Evolutionary conservation across 2,329 filamentous ascomycete species (phyloP).

Genomic region (Rosellinia necatrix): DNA sequence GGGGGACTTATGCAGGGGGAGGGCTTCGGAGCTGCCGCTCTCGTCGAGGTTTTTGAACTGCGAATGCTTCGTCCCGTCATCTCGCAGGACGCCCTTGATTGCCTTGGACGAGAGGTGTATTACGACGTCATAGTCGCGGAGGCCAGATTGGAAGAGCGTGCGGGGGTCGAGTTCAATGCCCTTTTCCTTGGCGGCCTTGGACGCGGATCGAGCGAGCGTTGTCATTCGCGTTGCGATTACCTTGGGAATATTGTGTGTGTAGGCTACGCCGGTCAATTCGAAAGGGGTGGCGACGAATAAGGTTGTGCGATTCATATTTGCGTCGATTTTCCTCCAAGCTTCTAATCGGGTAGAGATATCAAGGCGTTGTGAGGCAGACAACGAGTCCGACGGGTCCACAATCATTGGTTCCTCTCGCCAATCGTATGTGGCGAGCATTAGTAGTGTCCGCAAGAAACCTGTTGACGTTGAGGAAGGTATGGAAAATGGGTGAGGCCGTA

Average conservation of each 20-base stretch:
- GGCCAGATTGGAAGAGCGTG: conserved; percentile 72
- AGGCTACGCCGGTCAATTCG: conserved; percentile 78
- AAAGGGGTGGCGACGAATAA: conserved; percentile 81
- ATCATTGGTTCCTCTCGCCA: conserved; percentile 85
- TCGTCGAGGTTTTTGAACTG: conserved; percentile 82
- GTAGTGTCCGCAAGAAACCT: conserved; percentile 80
- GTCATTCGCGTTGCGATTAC: conserved; percentile 86
- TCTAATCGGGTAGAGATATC: conserved; percentile 74
- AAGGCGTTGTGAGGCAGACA: conserved; percentile 64
- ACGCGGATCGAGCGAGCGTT: conserved; percentile 76
- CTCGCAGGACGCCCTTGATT: conserved; percentile 47
- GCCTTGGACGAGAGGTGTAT: conserved; percentile 68
- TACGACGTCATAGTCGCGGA: conserved; percentile 84
- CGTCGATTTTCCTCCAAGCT: conserved; percentile 86
- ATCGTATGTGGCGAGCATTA: conserved; percentile 85
- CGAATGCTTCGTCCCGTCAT: conserved; percentile 46
- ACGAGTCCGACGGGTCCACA: conserved; percentile 71
- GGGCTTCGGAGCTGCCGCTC: conserved; percentile 45
- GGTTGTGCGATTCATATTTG: conserved; percentile 80
- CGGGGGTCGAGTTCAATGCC: conserved; percentile 58
- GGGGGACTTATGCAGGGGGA: conserved; percentile 63
- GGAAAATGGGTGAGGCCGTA: conserved; percentile 80
- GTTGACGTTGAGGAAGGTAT: conserved; percentile 76
- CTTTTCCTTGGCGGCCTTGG: conserved; percentile 60
- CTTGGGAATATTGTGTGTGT: conserved; percentile 77